A percentile compares a stretch with the other conserved stretches of the same genome.
Conservation (phyloP, 768 basidiomycete species). For the Mycena floridula region DNA sequence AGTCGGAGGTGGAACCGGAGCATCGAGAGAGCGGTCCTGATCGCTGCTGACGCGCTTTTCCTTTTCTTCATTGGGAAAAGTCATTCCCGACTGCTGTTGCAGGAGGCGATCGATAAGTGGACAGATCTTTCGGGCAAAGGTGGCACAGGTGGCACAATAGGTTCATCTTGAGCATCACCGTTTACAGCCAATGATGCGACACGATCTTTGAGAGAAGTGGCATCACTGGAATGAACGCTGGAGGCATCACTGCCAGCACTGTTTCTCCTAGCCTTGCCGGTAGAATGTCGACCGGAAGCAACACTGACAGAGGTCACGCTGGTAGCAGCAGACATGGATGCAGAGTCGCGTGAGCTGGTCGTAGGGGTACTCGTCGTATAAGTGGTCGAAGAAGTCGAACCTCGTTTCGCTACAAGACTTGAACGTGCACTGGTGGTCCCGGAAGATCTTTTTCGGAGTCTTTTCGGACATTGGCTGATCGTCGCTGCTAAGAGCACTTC, state of each 20-base stretch:
- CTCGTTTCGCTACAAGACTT: conserved; percentile 81
- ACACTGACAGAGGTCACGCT: conserved; percentile 74
- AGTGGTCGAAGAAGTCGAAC: conserved; percentile 84
- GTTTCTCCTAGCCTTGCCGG: conserved; percentile 59
- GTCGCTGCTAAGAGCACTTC: conserved; percentile 50
- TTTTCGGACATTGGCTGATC: conserved; percentile 55
- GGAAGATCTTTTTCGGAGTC: conserved; percentile 54
- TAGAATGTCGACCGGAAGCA: conserved; percentile 67
- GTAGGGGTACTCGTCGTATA: conserved; percentile 75
- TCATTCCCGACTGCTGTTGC: conserved; percentile 48
- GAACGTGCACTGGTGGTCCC: conserved; percentile 51
- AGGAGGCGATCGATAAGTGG: conserved; percentile 69
- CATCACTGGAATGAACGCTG: conserved; percentile 66
- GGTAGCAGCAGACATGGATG: conserved; percentile 72
- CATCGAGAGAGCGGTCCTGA: conserved; percentile 39
- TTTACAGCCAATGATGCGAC: conserved; percentile 53
- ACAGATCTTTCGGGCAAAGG: conserved; percentile 87
- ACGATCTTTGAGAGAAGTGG: conserved; percentile 58
- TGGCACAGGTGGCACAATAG: conserved; percentile 84
- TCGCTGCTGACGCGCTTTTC: conserved; percentile 33
- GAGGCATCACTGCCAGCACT: conserved; percentile 86
- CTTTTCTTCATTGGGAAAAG: conserved; percentile 46
- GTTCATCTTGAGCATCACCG: conserved; percentile 55
- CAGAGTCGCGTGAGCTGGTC: conserved; percentile 83
- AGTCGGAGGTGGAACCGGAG: conserved; percentile 47